A percentile compares a stretch with the other conserved stretches of the same genome.
These are phyloP conservation scores for Cucumis variabilis DNA, from an alignment of 331 rosid genomes.

Conservation along the genomic window DNA sequence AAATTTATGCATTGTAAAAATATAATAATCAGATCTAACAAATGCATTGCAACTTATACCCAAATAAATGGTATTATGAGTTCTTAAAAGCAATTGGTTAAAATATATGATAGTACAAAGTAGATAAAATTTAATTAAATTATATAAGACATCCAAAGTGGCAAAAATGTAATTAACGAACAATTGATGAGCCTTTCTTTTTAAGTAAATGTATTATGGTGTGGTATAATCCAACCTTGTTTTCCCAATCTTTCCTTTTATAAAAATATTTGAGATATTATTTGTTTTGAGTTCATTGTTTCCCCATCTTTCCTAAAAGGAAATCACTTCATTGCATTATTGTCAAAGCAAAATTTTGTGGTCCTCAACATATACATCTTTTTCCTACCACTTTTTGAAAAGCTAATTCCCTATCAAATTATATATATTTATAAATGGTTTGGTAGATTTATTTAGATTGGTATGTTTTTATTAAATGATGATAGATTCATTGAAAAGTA, in stretches of 20 bases:
- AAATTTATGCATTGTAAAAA: background rate
- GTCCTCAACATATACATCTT: background rate
- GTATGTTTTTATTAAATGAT: background rate
- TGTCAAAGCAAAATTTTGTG: background rate
- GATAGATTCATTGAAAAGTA: background rate
- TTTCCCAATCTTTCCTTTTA: background rate
- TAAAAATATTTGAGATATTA: no score
- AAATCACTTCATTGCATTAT: background rate
- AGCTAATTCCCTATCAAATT: background rate
- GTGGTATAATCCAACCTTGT: background rate
- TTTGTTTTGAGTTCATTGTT: background rate
- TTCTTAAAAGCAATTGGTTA: background rate
- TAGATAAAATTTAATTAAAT: background rate
- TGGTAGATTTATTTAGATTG: constrained; percentile 17
- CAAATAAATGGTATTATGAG: background rate
- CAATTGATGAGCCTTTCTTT: background rate
- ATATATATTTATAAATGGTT: background rate
- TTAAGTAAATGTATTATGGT: constrained; percentile 8
- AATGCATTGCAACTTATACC: background rate
- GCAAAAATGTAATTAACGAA: background rate
- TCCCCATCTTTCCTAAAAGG: background rate
- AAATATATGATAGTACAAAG: background rate
- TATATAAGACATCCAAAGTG: background rate
- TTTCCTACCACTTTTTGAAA: background rate
- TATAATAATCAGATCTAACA: no score